Evolutionary conservation across 805 yeast species (phyloP), one percentile per base, ranked within the genome.

Genomic region (Cyberlindnera subsufficiens): DNA sequence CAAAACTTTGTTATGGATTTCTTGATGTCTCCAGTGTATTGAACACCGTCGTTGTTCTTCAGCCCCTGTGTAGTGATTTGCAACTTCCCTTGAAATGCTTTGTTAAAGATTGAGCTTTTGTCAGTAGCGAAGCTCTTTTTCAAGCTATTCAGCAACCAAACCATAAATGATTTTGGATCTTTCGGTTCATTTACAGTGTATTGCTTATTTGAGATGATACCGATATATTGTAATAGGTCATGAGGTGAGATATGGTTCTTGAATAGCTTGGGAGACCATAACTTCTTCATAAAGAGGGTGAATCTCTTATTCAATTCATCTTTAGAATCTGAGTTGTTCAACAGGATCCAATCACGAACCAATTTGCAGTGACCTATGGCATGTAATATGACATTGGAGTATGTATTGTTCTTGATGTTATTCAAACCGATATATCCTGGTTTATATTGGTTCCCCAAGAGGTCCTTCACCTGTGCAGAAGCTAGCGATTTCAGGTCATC

Each of bases 391-490:
- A 75, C 84, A 50, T 80, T 82, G 30, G 78, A 59, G 53, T 79
- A 78, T 45, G 75, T 81, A 47, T 72, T 76, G 8, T 58, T 58
- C 32, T 69, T 66, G 34, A 74, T 64, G 50, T 78, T 77, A 56
- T 75, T 81, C 42, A 86, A 50, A 0, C 91, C 89, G 29, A 85
- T 66, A 51, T 68, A 80, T 0, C 95, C 93, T 2, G 81, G 81
- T 5, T 58, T 49, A 52, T 83, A 86, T 3, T 56, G 40, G 15
- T 66, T 63, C 10, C 69, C 69, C 33, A 64, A 57, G 32, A 80
- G 57, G 53, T 80, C 86, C 11, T 43, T 39, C 9, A 35, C 35
- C 16, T n/a, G 20, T 7, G 32, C 22, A 1, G 70, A 58, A 16
- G 41, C 37, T 15, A 41, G 45, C 6, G 59, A 41, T 10, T 20